A percentile compares a stretch with the other conserved stretches of the same genome.
phyloP scores from a whole-genome alignment of 345 rosid species.

The Physaria fendleri region DNA sequence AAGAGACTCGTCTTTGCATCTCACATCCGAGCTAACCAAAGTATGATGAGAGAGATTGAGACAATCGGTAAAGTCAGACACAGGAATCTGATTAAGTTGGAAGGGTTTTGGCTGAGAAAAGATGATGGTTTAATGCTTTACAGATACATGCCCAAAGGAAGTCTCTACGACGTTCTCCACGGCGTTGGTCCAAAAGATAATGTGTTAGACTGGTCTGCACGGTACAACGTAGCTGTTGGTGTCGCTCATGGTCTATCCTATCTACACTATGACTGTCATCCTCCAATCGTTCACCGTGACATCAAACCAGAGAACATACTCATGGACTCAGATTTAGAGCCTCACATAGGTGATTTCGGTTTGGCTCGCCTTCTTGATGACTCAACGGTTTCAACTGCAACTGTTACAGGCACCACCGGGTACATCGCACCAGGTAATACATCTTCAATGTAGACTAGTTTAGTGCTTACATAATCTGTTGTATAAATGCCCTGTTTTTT shows the following conservation, averaged over 20 bases:
- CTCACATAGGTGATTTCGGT: conserved; percentile 81
- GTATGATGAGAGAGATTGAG: conserved; percentile 60
- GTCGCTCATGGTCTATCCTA: conserved; percentile 70
- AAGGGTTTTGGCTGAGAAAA: conserved; percentile 69
- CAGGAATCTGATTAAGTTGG: conserved; percentile 62
- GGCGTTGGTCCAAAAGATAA: conserved; percentile 16
- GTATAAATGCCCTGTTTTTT: conserved; percentile 2
- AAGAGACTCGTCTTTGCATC: conserved; percentile 51
- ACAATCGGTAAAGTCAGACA: conserved; percentile 62
- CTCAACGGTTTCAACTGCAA: conserved; percentile 34
- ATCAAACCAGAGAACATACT: conserved; percentile 80
- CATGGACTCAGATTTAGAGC: conserved; percentile 60
- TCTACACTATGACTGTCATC: conserved; percentile 74
- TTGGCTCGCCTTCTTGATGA: conserved; percentile 61
- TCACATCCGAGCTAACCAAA: conserved; percentile 37
- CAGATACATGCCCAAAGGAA: conserved; percentile 65
- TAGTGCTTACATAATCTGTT: not conserved
- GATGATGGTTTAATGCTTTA: conserved; percentile 64
- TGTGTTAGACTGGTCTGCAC: conserved; percentile 48
- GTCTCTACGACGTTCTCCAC: conserved; percentile 60
- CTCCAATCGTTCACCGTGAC: conserved; percentile 70
- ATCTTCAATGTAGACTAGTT: not conserved
- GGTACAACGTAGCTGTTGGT: conserved; percentile 57
- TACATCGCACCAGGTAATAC: conserved; percentile 78
- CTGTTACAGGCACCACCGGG: conserved; percentile 62